Base-by-base conservation (phyloP, 2,329 filamentous ascomycete species). In the Ceratocystis huliohia region DNA sequence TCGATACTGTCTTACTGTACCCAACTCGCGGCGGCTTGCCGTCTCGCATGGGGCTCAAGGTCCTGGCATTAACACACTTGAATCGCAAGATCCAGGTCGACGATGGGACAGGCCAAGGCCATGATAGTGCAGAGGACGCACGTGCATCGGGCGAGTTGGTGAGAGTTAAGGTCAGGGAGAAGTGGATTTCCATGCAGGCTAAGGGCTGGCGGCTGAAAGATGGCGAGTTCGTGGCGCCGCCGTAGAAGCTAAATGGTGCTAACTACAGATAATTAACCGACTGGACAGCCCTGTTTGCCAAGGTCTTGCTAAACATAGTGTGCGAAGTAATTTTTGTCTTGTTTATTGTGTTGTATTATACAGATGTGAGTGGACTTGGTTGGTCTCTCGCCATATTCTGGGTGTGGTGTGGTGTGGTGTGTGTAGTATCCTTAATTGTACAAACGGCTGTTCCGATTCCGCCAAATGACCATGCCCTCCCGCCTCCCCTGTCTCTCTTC, bases 41-140 rank as follows among this genome's bases (percentile, higher is more conserved):
- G 0, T 81, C 86, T 65, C 86, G 94, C 7, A 82, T 89, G 71
- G 84, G 88, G 2, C 82, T 99, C n/a, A 91, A 89, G 72, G 78
- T 79, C 68, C 82, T 99, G 0, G 86, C 87, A 73, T 82, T 85
- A 61, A 79, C 77, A n/a, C 79, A 88, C 68, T 81, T 99, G 5
- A 82, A 86, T 66, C 81, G 86, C 30, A 83, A 86, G 65, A 96
- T 99, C 46, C 94, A 99, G 75, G 84, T 84, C 45, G 88, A 86
- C 56, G 48, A 66, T 30, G 76, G 75, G 0, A 75, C 74, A 2
- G 74, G 77, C 57, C 74, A 78, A 22, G 71, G 78, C 22, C 94
- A 99, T 74, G 94, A 99, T 76, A 96, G 90, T 30, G 88, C 87
- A 30, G 94, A 99, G 74, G 94, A 99, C 73, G 91, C 94, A 0